phyloP scores from a whole-genome alignment of 331 rosid genomes.

The Pyrus hybrid region DNA sequence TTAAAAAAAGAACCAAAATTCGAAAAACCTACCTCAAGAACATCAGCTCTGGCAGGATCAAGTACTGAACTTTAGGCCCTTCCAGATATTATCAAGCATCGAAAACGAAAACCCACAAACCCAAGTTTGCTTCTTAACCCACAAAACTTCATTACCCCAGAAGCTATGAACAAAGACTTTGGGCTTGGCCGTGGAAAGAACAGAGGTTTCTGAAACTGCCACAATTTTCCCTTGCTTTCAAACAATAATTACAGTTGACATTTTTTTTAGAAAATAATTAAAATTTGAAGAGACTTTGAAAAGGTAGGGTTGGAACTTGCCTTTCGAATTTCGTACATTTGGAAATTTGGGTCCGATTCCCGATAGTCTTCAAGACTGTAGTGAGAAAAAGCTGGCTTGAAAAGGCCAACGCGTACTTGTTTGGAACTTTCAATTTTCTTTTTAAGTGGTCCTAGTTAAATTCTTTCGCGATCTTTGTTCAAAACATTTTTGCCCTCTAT shows the following conservation, averaged over 20 bases:
- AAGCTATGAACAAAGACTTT: not conserved
- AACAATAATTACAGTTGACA: not conserved
- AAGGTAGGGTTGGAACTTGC: not conserved
- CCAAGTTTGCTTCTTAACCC: not conserved
- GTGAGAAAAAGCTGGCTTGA: conserved; percentile 1
- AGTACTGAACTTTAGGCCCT: conserved; percentile 17
- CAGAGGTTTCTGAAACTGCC: not conserved
- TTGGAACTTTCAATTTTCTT: not conserved
- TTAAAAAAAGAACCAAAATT: not conserved
- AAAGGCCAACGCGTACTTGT: not conserved
- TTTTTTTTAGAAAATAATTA: not conserved
- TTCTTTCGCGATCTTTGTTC: too few species aligned
- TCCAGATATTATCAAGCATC: conserved; percentile 13
- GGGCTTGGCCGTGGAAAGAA: not conserved
- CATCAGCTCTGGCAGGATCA: conserved; percentile 25
- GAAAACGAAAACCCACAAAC: conserved; percentile 2
- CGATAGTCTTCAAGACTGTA: not conserved
- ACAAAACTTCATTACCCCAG: not conserved
- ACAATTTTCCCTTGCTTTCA: not conserved
- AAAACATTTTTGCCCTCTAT: too few species aligned
- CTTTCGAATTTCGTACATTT: not conserved
- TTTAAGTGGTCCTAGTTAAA: too few species aligned
- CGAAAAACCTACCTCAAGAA: conserved; percentile 26
- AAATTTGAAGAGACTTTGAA: not conserved
- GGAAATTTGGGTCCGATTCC: not conserved